phyloP scores from a whole-genome alignment of 352 stramenopile genomes.

The Phytophthora tubulina region DNA sequence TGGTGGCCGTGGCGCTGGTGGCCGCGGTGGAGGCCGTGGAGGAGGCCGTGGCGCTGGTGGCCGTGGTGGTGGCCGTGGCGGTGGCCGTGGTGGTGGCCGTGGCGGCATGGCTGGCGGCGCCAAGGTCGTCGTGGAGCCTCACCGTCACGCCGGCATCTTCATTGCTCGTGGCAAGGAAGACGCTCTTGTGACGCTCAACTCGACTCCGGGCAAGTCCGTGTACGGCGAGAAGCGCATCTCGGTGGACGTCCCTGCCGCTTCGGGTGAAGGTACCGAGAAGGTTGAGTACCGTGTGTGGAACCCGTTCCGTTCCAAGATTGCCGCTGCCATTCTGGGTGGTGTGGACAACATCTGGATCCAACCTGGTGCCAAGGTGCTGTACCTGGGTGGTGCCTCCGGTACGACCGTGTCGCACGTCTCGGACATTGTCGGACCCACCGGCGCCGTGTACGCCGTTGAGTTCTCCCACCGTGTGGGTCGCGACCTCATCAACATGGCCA shows the following conservation, averaged over 20 bases:
- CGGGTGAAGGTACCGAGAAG: constrained; percentile 94
- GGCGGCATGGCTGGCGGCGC: constrained; percentile 95
- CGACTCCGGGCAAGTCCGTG: constrained; percentile 98
- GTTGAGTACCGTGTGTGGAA: constrained; percentile 99
- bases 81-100: constrained; percentile 66
- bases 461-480: constrained; percentile 99
- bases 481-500: constrained; percentile 99
- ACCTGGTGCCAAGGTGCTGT: constrained; percentile 98
- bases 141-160: constrained; percentile 99
- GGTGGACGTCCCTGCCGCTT: constrained; percentile 94
- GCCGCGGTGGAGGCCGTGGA: constrained; percentile 52
- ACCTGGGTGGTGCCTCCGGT: constrained; percentile 98
- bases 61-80: constrained; percentile 51
- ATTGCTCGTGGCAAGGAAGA: constrained; percentile 99
- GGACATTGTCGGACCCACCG: constrained; percentile 98
- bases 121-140: constrained; percentile 98
- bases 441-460: constrained; percentile 99
- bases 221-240: constrained; percentile 99
- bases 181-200: constrained; percentile 98
- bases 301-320: constrained; percentile 99
- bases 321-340: constrained; percentile 98
- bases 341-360: constrained; percentile 99
- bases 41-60: constrained; percentile 54
- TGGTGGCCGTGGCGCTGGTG: constrained; percentile 55
- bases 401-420: constrained; percentile 99